Evolutionary conservation across 2,329 filamentous ascomycete genomes (phyloP).

Genomic region (Aspergillus sp.): DNA sequence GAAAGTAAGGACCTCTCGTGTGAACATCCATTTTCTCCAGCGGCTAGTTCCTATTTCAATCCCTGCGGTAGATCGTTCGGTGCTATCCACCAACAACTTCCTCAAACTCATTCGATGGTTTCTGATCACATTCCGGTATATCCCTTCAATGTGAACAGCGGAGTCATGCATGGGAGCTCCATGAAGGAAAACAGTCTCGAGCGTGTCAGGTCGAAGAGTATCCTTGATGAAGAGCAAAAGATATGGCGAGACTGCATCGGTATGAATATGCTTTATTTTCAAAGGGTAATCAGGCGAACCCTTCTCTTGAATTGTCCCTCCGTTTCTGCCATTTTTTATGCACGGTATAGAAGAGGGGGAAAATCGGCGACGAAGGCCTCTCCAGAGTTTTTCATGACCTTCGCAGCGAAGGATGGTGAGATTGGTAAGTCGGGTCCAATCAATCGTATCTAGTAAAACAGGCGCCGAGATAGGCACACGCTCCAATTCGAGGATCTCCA

Average conservation of each 20-base stretch:
- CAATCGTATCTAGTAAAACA: slow-evolving; percentile 68
- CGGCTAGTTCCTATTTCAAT: slow-evolving; percentile 41
- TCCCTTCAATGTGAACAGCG: slow-evolving; percentile 65
- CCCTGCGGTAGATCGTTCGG: slow-evolving; percentile 52
- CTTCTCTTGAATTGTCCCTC: slow-evolving; percentile 1
- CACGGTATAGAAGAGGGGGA: slow-evolving; percentile 40
- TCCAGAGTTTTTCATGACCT: slow-evolving; percentile 74
- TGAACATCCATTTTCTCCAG: slow-evolving; percentile 71
- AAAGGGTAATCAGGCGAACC: slow-evolving; percentile 57
- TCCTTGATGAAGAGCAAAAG: slow-evolving; percentile 75
- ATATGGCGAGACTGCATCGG: slow-evolving; percentile 67
- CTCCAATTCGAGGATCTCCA: slow-evolving; percentile 75
- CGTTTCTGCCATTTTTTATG: slow-evolving; percentile 9
- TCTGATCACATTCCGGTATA: slow-evolving; percentile 69
- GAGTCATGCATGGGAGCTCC: slow-evolving; percentile 59
- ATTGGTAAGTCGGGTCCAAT: slow-evolving; percentile 71
- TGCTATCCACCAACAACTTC: slow-evolving; percentile 73
- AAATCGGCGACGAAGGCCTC: slow-evolving; percentile 64
- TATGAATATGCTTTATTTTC: slow-evolving; percentile 71
- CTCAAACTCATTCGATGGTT: slow-evolving; percentile 70
- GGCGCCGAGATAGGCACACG: slow-evolving; percentile 70
- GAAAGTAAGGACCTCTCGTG: slow-evolving; percentile 67
- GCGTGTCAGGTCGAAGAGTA: slow-evolving; percentile 71
- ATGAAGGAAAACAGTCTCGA: slow-evolving; percentile 78
- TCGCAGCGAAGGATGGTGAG: slow-evolving; percentile 73